Evolutionary conservation across 2,329 filamentous ascomycete species (phyloP).

Genomic region (Alternaria panax): DNA sequence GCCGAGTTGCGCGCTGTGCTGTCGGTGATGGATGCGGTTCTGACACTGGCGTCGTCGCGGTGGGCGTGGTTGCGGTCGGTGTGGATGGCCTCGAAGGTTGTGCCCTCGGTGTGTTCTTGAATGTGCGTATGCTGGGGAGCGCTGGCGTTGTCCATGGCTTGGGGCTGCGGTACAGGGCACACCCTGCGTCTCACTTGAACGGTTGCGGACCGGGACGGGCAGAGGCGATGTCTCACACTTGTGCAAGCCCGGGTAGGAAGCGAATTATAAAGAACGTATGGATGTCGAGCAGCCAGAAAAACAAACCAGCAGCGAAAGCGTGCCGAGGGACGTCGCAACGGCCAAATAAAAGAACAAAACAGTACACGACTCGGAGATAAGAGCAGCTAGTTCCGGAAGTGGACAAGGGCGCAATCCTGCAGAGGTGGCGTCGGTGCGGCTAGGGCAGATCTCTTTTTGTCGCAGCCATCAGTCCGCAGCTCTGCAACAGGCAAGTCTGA

Average conservation of each 20-base stretch:
- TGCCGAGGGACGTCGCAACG: conserved; percentile 8
- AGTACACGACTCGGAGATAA: conserved; percentile 22
- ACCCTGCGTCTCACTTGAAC: conserved; percentile 17
- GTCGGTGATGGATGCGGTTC: conserved; percentile 32
- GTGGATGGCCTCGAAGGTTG: conserved; percentile 43
- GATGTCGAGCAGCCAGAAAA: conserved; percentile 7
- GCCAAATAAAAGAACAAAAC: conserved; percentile 21
- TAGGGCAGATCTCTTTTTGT: conserved; percentile 2
- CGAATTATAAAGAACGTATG: conserved; percentile 25
- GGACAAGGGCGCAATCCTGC: conserved; percentile 17
- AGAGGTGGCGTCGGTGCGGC: conserved; percentile 13
- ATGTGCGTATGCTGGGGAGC: conserved; percentile 26
- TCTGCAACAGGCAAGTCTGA: not conserved
- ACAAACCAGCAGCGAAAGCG: conserved; percentile 1
- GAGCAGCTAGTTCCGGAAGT: conserved; percentile 13
- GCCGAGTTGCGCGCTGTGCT: conserved; percentile 31
- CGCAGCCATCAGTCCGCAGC: conserved; percentile 1
- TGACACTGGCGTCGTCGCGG: conserved; percentile 28
- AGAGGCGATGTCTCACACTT: conserved; percentile 12
- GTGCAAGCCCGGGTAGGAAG: conserved; percentile 13
- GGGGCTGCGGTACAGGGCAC: conserved; percentile 24
- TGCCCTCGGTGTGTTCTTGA: conserved; percentile 31
- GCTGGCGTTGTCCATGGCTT: conserved; percentile 38
- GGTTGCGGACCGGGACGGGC: not conserved
- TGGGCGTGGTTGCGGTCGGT: conserved; percentile 23